These are phyloP conservation scores for Colletotrichum godetiae DNA, from an alignment of 2,329 filamentous ascomycete genomes.

Conservation along the genomic window DNA sequence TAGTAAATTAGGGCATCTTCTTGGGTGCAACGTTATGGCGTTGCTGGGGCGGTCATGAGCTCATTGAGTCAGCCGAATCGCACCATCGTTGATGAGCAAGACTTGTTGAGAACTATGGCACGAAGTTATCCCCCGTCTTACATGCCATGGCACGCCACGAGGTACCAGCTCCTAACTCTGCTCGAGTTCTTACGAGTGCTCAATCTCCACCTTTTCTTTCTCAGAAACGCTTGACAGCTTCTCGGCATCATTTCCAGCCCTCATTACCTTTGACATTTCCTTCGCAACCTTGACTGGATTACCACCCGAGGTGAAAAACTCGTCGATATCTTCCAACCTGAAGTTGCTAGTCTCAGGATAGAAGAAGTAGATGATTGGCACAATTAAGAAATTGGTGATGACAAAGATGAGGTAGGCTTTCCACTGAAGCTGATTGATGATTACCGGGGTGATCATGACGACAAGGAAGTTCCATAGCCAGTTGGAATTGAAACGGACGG, in stretches of 20 bases:
- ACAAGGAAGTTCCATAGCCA: conserved; percentile 51
- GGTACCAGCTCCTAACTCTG: no score
- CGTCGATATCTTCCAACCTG: conserved; percentile 63
- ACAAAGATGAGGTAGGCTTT: conserved; percentile 65
- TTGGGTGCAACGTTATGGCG: neutral
- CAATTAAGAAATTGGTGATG: conserved; percentile 56
- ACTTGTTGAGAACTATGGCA: neutral
- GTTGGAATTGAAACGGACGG: conserved; percentile 47
- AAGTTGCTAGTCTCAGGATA: conserved; percentile 65
- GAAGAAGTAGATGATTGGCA: conserved; percentile 56
- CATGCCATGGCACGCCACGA: neutral
- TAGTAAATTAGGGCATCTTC: neutral
- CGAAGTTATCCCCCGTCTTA: neutral
- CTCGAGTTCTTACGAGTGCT: neutral
- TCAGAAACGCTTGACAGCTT: neutral
- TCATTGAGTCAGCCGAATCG: neutral
- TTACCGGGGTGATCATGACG: conserved; percentile 63
- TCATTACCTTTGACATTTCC: conserved; percentile 28
- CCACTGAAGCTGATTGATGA: conserved; percentile 60
- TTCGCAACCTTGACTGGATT: conserved; percentile 34
- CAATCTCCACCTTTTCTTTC: neutral
- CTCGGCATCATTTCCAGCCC: neutral
- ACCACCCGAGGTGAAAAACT: conserved; percentile 50
- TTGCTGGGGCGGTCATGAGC: neutral
- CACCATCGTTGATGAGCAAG: neutral